Base-by-base conservation (phyloP, 306 rosid species). In the Quercus cerris region DNA sequence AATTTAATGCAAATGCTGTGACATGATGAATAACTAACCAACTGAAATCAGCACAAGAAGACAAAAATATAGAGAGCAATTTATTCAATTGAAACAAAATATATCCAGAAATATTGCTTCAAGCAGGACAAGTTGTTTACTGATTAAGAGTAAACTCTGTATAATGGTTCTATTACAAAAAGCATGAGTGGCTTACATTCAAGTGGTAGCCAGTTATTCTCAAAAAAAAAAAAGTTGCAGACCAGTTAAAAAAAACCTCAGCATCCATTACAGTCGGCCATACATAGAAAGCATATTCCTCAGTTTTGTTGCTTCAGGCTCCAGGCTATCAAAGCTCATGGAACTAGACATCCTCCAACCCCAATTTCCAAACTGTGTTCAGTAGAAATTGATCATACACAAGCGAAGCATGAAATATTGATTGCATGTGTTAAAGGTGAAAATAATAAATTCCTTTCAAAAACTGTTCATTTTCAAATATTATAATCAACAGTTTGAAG, bases 291-390 rank as follows among this genome's bases (percentile, higher is more conserved):
- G 83, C 89, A 87, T 61, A 38, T 81, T 87, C 88, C 84, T 86
- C 81, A 92, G 87, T 77, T 83, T 88, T 25, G 68, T 79, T 27
- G 97, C 91, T 84, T 94, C 97, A 54, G 74, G 55, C 58, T 94
- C 90, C 94, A 92, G 71, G 80, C 81, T 70, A 78, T 92, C 90
- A 79, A 94, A 92, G 89, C 90, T 90, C 85, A 77, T 56, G 70
- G 94, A 85, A 82, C 82, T 78, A 41, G 94, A 87, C 46, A 92
- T 66, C 82, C 97, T 89, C 98, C 97, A 94, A 80, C 94, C 84
- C 98, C 98, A 94, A 83, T 94, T 94, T 84, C 98, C 98, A 64
- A 88, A 86, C 98, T 94, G 85, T 75, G 77, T 58, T 31, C 56
- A 17, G 41, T 13, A 79, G 46, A 56, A 70, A 81, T 22, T 18